Base-by-base conservation (phyloP, 2,329 filamentous ascomycete genomes). In the Penicillium sp. region DNA sequence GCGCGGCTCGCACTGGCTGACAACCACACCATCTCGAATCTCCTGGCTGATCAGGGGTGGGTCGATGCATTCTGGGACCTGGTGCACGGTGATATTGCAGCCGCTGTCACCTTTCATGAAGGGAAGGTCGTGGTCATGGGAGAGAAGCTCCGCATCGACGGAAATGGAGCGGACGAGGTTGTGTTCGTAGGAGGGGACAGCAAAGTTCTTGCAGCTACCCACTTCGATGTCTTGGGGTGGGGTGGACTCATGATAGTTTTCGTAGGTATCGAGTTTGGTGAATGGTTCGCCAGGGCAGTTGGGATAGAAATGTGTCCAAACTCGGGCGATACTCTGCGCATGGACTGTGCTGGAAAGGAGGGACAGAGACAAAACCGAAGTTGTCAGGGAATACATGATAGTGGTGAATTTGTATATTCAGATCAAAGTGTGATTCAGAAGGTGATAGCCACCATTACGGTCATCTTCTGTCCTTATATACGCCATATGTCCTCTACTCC, bases 31-130 rank as follows among this genome's bases (percentile, higher is more conserved):
- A 27, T 61, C 44, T 51, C 50, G 51, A 2, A 70, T 50, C 8
- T 61, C 56, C 26, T 64, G 51, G 18, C 42, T 57, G 42, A 73
- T 55, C 0, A 73, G 59, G 1, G 70, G 66, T 4, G 56, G 46
- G 36, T 71, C 67, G 6, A 65, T 55, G 38, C 70, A 73, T 2
- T 62, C 68, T 0, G 70, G 66, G 0, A 66, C 61, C 40, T 73
- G 70, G 51, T 71, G 66, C 1, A 73, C 49, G 26, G 69, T 64
- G 51, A 72, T 65, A 13, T 64, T 67, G 60, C 70, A 73, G 14
- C 56, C 56, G 29, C 58, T 52, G 3, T 49, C 56, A 1, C 40
- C 40, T 19, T 54, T 47, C 11, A 54, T 46, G 47, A 52, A 64
- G 4, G 54, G 53, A 16, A 62, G 57, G 27, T 51, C 47, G 38